Evolutionary conservation across 441 rosid species (phyloP).

Genomic region (Isatis lusitanica): DNA sequence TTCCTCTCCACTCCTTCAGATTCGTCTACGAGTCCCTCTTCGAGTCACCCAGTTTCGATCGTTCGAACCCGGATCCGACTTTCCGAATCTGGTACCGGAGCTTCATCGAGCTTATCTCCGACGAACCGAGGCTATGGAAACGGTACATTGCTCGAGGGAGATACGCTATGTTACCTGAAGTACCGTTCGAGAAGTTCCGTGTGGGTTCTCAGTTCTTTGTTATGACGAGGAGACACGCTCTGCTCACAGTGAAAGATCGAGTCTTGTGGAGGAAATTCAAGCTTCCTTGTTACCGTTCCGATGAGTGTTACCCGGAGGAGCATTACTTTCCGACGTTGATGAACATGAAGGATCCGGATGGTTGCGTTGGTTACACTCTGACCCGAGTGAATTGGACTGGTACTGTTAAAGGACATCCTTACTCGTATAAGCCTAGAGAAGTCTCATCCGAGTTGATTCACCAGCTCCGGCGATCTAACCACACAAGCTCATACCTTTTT

Average conservation of each 20-base stretch:
- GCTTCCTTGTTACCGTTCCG: constrained; percentile 1
- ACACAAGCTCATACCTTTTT: neutral
- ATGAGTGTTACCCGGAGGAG: constrained; percentile 60
- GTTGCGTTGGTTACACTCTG: neutral
- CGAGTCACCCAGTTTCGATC: constrained; percentile 46
- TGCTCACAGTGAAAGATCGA: neutral
- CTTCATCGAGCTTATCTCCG: constrained; percentile 55
- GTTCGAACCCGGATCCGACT: constrained; percentile 41
- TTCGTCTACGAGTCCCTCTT: constrained; percentile 62
- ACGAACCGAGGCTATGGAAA: constrained; percentile 56
- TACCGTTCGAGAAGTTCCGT: neutral
- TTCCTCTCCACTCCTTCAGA: constrained; percentile 77
- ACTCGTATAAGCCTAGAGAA: neutral
- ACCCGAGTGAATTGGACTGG: neutral
- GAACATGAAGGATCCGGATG: constrained; percentile 48
- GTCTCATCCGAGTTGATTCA: neutral
- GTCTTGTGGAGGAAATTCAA: neutral
- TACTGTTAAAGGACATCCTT: constrained; percentile 1
- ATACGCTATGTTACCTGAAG: constrained; percentile 22
- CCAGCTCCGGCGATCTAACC: neutral
- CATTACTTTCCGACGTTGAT: constrained; percentile 62
- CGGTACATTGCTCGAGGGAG: constrained; percentile 63
- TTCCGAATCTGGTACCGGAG: constrained; percentile 46
- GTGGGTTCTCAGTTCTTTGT: constrained; percentile 4
- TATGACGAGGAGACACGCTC: neutral